These are phyloP conservation scores for Pichia rugopelliculosa DNA, from an alignment of 805 yeast genomes.

Conservation along the genomic window DNA sequence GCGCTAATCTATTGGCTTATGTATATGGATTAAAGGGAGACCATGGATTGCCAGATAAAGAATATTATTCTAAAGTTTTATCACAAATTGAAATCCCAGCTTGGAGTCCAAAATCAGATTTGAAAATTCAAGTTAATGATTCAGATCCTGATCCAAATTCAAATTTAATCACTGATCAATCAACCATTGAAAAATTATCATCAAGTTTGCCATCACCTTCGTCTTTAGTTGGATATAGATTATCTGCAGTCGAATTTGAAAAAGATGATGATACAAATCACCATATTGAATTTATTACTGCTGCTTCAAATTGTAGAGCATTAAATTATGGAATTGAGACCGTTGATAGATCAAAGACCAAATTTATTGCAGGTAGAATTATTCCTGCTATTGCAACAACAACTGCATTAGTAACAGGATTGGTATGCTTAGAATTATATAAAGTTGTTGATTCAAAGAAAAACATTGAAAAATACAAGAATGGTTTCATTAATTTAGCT, in stretches of 20 bases:
- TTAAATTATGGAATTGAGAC: conserved; percentile 80
- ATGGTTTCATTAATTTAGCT: conserved; percentile 88
- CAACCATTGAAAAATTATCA: conserved; percentile 61
- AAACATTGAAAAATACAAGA: conserved; percentile 79
- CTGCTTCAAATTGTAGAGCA: conserved; percentile 96
- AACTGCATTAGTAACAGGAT: conserved; percentile 94
- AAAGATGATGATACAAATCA: conserved; percentile 96
- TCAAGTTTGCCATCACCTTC: conserved; percentile 83
- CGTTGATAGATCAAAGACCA: conserved; percentile 85
- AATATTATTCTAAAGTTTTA: conserved; percentile 48
- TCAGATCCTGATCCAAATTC: conserved; percentile 85
- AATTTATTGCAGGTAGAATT: conserved; percentile 95
- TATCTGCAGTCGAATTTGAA: conserved; percentile 89
- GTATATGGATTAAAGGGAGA: conserved; percentile 86
- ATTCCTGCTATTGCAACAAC: conserved; percentile 99
- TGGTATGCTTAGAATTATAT: conserved; percentile 84
- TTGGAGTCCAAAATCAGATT: conserved; percentile 67
- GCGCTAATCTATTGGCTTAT: conserved; percentile 84
- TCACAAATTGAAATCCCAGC: conserved; percentile 44
- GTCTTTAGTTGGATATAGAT: conserved; percentile 78
- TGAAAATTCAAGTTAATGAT: conserved; percentile 78
- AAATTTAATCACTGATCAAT: conserved; percentile 42
- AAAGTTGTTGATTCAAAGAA: conserved; percentile 75
- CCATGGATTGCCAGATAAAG: conserved; percentile 40
- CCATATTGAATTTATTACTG: conserved; percentile 92